Evolutionary conservation across 2,329 filamentous ascomycete species (phyloP), one percentile per base, ranked within the genome.

Genomic region (Thermothelomyces thermophilus): DNA sequence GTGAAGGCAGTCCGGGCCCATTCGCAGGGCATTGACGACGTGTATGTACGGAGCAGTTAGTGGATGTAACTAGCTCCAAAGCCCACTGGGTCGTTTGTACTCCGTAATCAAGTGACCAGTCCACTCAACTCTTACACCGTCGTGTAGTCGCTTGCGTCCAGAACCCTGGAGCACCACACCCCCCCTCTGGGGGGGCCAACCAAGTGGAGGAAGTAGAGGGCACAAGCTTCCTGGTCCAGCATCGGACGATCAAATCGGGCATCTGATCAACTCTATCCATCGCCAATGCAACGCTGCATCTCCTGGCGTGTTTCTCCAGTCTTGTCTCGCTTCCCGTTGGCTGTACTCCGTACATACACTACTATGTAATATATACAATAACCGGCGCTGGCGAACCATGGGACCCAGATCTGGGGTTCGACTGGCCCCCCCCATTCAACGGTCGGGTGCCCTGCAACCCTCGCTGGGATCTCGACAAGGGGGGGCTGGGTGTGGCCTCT

Each of bases 231-330:
- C 35, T n/a, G 5, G 41, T 35, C 31, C 36, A 43, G 30, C 33
- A 14, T 41, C 16, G 39, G 22, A 41, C 22, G 43, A 40, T 41
- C 45, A 16, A 41, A 47, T 54, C 44, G 30, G 48, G 48, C 52
- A 54, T 51, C 45, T 54, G 52, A 54, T 54, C 52, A 46, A 42
- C 47, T 43, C 33, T 46, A 40, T 40, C 35, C 45, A 26, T 41
- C 41, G 22, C 24, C 17, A 31, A 34, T 47, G 45, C 19, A 31
- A 48, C 41, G 28, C 51, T 50, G 19, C 26, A 36, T 43, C 40
- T 43, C n/a, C 39, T 35, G 13, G 26, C 34, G 24, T 31, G 34
- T 40, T 31, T 39, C 40, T 31, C 40, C 39, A 20, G 19, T 48
- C 39, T 17, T 42, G 39, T 16, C 31, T 42, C 40, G n/a, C 19